A percentile compares a stretch with the other conserved stretches of the same genome.
Conservation (phyloP, 768 basidiomycete species). For the Tylopilus rubrobrunneus region DNA sequence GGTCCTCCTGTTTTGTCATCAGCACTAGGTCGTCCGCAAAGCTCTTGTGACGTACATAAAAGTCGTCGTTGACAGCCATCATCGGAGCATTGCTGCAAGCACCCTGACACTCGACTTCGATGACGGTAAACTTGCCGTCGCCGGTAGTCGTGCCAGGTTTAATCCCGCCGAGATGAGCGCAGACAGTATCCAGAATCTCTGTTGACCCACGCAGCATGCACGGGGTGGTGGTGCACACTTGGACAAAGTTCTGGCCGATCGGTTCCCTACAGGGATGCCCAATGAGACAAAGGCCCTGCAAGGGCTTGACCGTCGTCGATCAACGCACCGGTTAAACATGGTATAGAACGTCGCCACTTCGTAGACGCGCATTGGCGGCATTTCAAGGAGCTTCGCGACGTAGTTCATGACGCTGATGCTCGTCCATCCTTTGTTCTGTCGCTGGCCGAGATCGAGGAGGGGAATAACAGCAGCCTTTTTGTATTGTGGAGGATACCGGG, state of each 20-base stretch:
- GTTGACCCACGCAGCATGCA: conserved; percentile 95
- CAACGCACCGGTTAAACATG: conserved; percentile 95
- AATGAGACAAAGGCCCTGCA: not conserved
- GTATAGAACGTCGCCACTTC: conserved; percentile 99
- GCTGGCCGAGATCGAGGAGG: conserved; percentile 91
- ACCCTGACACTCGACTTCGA: conserved; percentile 98
- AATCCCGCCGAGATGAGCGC: conserved; percentile 77
- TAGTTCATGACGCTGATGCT: conserved; percentile 99
- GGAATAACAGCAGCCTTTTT: conserved; percentile 99
- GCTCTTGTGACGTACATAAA: conserved; percentile 62
- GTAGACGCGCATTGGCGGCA: conserved; percentile 98
- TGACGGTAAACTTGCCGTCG: conserved; percentile 94
- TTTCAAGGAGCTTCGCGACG: conserved; percentile 86
- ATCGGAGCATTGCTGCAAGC: conserved; percentile 98
- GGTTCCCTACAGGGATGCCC: conserved; percentile 61
- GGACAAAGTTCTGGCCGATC: conserved; percentile 90
- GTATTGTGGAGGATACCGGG: conserved; percentile 94
- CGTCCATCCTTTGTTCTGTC: conserved; percentile 98
- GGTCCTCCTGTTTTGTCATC: conserved; percentile 61
- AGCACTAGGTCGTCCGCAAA: conserved; percentile 1
- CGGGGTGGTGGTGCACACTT: conserved; percentile 98
- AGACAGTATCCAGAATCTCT: conserved; percentile 82
- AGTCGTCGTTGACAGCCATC: conserved; percentile 95
- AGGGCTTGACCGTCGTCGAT: not conserved
- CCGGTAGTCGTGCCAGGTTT: conserved; percentile 89